Conservation (phyloP, 805 yeast species). For the Debaryomyces tyrocola region DNA sequence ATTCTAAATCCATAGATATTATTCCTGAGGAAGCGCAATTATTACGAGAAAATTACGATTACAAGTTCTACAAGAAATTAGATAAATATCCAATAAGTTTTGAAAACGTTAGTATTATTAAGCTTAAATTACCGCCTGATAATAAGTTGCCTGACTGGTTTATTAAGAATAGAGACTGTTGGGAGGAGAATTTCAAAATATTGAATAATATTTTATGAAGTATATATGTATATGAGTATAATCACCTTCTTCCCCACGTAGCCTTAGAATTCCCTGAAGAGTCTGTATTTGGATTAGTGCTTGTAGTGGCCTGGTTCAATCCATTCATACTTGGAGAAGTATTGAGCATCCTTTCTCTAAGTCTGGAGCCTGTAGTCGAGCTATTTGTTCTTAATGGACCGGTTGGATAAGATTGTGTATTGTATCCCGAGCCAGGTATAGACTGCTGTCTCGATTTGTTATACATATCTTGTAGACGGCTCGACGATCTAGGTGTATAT, state of each 20-base stretch:
- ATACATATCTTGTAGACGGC: slow-evolving; percentile 40
- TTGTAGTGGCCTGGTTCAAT: slow-evolving; percentile 8
- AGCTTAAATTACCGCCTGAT: slow-evolving; percentile 60
- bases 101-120: slow-evolving; percentile 39
- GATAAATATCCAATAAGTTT: slow-evolving; percentile 29
- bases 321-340: slow-evolving; percentile 13
- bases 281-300: neutral
- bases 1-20: slow-evolving; percentile 6
- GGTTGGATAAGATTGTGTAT: slow-evolving; percentile 16
- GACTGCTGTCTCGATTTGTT: slow-evolving; percentile 40
- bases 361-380: slow-evolving; percentile 24
- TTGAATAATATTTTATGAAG: slow-evolving; percentile 4
- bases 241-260: slow-evolving; percentile 24
- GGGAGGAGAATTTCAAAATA: slow-evolving; percentile 52
- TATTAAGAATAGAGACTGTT: slow-evolving; percentile 55
- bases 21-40: slow-evolving; percentile 9
- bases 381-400: slow-evolving; percentile 25
- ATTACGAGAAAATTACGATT: slow-evolving; percentile 26
- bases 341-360: slow-evolving; percentile 29
- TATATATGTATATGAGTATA: neutral
- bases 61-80: slow-evolving; percentile 43
- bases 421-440: slow-evolving; percentile 33
- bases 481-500: slow-evolving; percentile 33
- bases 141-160: slow-evolving; percentile 77
- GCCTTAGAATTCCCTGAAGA: slow-evolving; percentile 14